Conservation (phyloP, 1,284 basidiomycete genomes). For the Coriolopsis trogii region DNA sequence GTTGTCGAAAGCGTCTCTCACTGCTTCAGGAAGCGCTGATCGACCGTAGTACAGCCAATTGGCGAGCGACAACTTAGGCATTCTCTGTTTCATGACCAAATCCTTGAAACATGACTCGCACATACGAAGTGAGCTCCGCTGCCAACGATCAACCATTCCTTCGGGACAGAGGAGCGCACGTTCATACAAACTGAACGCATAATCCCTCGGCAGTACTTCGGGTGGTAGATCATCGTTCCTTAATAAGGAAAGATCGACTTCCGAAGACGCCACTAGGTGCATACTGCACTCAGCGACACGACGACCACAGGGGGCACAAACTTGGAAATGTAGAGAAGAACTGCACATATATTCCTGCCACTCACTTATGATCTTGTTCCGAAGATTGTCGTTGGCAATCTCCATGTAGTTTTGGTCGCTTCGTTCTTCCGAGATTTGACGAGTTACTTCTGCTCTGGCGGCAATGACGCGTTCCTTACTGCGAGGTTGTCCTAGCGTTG, state of each 20-base stretch:
- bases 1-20: not conserved
- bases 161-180: not conserved
- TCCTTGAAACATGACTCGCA: not conserved
- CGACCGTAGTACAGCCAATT: not conserved
- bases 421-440: not conserved
- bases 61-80: not conserved
- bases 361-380: not conserved
- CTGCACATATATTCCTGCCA: not conserved
- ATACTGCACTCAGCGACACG: not conserved
- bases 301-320: not conserved
- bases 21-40: not conserved
- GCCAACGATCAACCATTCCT: not conserved
- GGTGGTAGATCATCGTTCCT: not conserved
- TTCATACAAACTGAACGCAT: not conserved
- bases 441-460: not conserved
- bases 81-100: not conserved
- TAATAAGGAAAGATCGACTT: not conserved
- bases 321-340: not conserved
- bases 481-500: no score
- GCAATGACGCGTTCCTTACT: not conserved
- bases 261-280: not conserved
- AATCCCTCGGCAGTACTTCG: not conserved
- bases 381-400: not conserved
- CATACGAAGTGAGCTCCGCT: not conserved
- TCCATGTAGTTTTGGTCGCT: not conserved